Base-by-base conservation (phyloP, 106 monocot genomes). In the Dendrobium nobile region DNA sequence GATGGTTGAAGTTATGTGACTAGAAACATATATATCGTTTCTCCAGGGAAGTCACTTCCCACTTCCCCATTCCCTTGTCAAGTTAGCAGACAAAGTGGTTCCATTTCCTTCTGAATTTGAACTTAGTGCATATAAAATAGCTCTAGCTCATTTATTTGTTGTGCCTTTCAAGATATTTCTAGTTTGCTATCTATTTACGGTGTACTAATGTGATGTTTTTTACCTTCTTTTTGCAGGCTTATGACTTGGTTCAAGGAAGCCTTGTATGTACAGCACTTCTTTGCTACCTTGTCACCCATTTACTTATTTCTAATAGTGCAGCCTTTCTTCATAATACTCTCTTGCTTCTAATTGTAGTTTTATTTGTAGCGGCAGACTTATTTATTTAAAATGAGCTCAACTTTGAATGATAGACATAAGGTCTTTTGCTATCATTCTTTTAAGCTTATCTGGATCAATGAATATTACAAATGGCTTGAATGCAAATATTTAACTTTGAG, bases 171-270 rank as follows among this genome's bases (percentile, higher is more conserved):
- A 70, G 11, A 33, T 70, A 70, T 73, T 42, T 0, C 44, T 74
- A 10, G 43, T n/a, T 28, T 74, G 17, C 74, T 44, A 20, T 74
- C 41, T 43, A 16, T 4, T 20, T 74, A 44, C 20, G 2, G 43
- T 44, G 44, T 43, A 74, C 43, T 74, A 42, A 44, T 74, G 4
- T 43, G 43, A 20, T 4, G n/a, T 41, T 74, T 64, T 74, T 42
- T 74, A 42, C 42, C 44, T 1, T 74, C 3, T 13, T 74, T 74
- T 74, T 74, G 74, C 74, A 74, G 74, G 43, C 74, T 19, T 74
- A 74, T 44, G 74, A 74, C 43, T 43, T 74, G 20, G 43, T 74
- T 41, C 74, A 74, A 74, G 74, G 74, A 74, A 74, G 74, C 19
- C 74, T 42, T 44, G 74, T 74, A 74, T 44, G 74, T 74, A 42